Evolutionary conservation across 306 rosid genomes (phyloP), one percentile per base, ranked within the genome.

Genomic region (Begonia fuchsioides): DNA sequence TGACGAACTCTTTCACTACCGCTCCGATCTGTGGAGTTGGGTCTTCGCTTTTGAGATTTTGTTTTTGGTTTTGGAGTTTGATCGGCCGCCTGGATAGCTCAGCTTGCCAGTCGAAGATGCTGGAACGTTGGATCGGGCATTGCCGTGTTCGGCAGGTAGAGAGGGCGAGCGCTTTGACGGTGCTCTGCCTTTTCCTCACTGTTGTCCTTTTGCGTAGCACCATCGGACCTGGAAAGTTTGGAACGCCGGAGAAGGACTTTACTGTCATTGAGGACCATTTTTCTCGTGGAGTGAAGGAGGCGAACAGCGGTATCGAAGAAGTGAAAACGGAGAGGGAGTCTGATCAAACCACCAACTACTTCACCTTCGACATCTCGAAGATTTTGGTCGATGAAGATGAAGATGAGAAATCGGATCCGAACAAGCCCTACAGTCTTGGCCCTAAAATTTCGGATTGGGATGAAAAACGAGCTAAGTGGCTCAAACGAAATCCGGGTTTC

Each of bases 361-460:
- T 66, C 17, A 70, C 73, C n/a, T n/a, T n/a, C n/a, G n/a, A n/a
- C n/a, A n/a, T n/a, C n/a, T n/a, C n/a, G n/a, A n/a, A n/a, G n/a
- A n/a, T n/a, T n/a, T n/a, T n/a, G n/a, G n/a, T n/a, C n/a, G n/a
- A n/a, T n/a, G n/a, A n/a, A n/a, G n/a, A 12, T 72, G 52, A 46
- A 11, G 68, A 69, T 0, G 57, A 64, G 15, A 74, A 76, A 54
- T 60, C 13, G 2, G 59, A 72, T 39, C 71, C 72, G 1, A 35
- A 53, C 11, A 47, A 55, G 26, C 72, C 76, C 1, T 81, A 78
- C 70, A 61, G 72, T 56, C 80, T 86, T 3, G 96, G 88, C 1
- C 86, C 93, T 5, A 70, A 59, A 57, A 74, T 86, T 13, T 72
- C 83, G 20, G 44, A 70, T 15, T 86, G 93, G 96, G 78, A 86